Evolutionary conservation across 345 rosid genomes (phyloP), one percentile per base, ranked within the genome.

Genomic region (Citrus reticulata): DNA sequence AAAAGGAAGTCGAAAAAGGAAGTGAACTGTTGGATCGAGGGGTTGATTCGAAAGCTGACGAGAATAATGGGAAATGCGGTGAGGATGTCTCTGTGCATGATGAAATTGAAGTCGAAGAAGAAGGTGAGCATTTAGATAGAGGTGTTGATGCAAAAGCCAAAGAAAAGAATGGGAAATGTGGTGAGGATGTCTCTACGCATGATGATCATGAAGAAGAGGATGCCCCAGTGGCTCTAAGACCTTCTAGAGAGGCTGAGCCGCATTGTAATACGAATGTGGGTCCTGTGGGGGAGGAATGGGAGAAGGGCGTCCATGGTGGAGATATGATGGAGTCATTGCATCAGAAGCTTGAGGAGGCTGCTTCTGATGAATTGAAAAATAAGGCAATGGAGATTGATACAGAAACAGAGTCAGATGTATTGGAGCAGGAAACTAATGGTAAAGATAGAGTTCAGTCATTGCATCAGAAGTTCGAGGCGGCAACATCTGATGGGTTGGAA

Each of bases 381-480:
- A 27, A 75, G 79, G 79, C n/a, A 35, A 74, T 66, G 80, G 90
- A 72, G 59, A 76, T 74, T 25, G 78, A 76, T 51, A 29, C 63
- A 6, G 9, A 57, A 57, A 6, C 24, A 57, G 74, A 40, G n/a
- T 68, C 54, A 32, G 78, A 76, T 76, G 60, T 20, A 24, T 32
- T 37, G 65, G 73, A 39, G 51, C 62, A 42, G n/a, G 77, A 62
- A 61, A 71, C 65, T 71, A 55, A 16, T 57, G 65, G 25, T 70
- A 71, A 27, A 1, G 67, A 34, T 4, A 60, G 22, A 30, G 51
- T 49, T 76, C 19, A 17, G 71, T 62, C 62, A n/a, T 39, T 61
- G 46, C 17, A 24, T 55, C 49, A 55, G 30, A 57, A 40, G 40
- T 4, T 42, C 16, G 39, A 65, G 42, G 75, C 29, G 63, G 68